Evolutionary conservation across 305 asterid species (phyloP).

Genomic region (Coffea humblotiana): DNA sequence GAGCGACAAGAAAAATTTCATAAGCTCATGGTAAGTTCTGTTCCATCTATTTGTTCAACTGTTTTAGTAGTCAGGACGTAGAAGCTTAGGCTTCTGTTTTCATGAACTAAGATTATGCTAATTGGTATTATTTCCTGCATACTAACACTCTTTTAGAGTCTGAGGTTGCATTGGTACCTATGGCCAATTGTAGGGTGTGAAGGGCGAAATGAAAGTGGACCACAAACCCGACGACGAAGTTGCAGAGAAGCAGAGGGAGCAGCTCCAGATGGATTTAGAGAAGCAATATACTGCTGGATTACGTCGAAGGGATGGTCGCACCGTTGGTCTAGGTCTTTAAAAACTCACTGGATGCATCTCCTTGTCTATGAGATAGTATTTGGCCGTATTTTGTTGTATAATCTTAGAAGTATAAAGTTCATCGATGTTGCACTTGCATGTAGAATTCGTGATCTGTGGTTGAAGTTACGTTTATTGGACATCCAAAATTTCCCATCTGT

Average conservation of each 20-base stretch:
- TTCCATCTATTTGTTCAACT: conserved; percentile 20
- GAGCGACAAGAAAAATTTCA: conserved; percentile 95
- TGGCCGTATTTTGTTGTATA: conserved; percentile 8
- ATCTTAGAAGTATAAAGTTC: not conserved
- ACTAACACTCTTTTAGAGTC: conserved; percentile 97
- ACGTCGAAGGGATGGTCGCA: conserved; percentile 96
- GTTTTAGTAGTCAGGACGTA: not conserved
- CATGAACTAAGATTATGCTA: not conserved
- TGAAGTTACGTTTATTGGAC: not conserved
- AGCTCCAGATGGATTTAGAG: conserved; percentile 91
- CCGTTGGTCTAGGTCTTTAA: conserved; percentile 94
- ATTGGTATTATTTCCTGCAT: conserved; percentile 31
- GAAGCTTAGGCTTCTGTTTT: not conserved
- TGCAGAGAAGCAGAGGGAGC: conserved; percentile 80
- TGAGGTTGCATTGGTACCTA: conserved; percentile 95
- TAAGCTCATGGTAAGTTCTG: conserved; percentile 92
- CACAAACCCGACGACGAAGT: conserved; percentile 55
- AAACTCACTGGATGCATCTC: conserved; percentile 2
- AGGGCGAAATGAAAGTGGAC: conserved; percentile 66
- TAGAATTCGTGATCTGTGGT: not conserved
- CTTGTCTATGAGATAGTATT: not conserved
- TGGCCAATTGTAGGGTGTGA: conserved; percentile 99
- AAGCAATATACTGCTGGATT: conserved; percentile 95
- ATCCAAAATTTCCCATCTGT: not conserved
- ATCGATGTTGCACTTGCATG: not conserved